These are phyloP conservation scores for Wickerhamiella alocasiicola DNA, from an alignment of 805 yeast species.

Conservation along the genomic window DNA sequence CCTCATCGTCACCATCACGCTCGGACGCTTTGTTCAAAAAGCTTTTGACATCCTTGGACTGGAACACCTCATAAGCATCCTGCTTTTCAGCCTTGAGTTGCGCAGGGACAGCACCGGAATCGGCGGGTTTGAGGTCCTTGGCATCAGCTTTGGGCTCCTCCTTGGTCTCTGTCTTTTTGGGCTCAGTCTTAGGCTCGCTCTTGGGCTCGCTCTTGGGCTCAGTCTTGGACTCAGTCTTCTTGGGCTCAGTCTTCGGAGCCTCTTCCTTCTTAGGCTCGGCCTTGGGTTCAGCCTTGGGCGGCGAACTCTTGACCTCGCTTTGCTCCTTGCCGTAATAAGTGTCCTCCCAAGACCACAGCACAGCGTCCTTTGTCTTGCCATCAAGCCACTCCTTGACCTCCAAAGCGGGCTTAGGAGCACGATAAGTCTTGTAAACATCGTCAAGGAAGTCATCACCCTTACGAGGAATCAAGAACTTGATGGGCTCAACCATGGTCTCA, in stretches of 20 bases:
- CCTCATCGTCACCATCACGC: slow-evolving; percentile 24
- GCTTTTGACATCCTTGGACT: slow-evolving; percentile 36
- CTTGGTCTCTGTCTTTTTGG: slow-evolving; percentile 18
- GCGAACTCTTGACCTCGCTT: not conserved
- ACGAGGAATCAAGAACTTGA: slow-evolving; percentile 88
- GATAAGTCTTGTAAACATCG: slow-evolving; percentile 87
- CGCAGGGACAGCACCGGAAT: slow-evolving; percentile 18
- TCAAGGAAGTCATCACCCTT: slow-evolving; percentile 85
- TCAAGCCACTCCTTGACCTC: slow-evolving; percentile 64
- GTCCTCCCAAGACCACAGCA: slow-evolving; percentile 61
- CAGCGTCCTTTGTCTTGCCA: slow-evolving; percentile 73
- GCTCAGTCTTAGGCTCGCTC: slow-evolving; percentile 12
- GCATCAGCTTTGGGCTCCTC: slow-evolving; percentile 16
- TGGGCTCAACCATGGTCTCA: slow-evolving; percentile 76
- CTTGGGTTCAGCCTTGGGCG: slow-evolving; percentile 20
- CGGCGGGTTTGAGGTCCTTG: slow-evolving; percentile 13
- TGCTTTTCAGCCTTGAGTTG: slow-evolving; percentile 31
- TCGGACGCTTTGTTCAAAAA: slow-evolving; percentile 38
- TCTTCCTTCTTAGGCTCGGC: slow-evolving; percentile 2
- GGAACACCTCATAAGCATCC: slow-evolving; percentile 37
- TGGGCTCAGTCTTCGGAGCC: not conserved
- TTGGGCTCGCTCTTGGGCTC: slow-evolving; percentile 7
- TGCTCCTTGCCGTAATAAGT: slow-evolving; percentile 57
- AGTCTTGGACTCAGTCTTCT: slow-evolving; percentile 3
- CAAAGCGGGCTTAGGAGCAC: slow-evolving; percentile 66